A percentile compares a stretch with the other conserved stretches of the same genome.
Conservation (phyloP, 768 basidiomycete species). For the Tephrocybe rancida region DNA sequence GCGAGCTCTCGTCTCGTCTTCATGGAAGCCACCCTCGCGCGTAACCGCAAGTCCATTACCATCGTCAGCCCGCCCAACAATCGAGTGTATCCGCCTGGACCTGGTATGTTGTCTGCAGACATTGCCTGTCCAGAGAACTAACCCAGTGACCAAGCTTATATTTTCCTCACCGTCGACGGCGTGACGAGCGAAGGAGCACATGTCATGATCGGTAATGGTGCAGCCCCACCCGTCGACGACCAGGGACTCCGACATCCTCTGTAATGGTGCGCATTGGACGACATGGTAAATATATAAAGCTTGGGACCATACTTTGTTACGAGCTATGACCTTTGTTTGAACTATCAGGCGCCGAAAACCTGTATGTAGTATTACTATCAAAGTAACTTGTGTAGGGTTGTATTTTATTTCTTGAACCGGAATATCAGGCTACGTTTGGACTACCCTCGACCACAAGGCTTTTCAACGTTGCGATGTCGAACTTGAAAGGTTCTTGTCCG, state of each 20-base stretch:
- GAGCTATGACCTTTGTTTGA: too few relatives aligned
- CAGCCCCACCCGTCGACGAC: constrained; percentile 35
- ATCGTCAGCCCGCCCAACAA: constrained; percentile 37
- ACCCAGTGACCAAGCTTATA: constrained; percentile 22
- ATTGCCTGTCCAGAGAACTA: neutral
- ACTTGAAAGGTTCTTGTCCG: constrained; percentile 82
- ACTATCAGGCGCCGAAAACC: too few relatives aligned
- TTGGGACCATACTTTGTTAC: too few relatives aligned
- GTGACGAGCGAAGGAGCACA: constrained; percentile 38
- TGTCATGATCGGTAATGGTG: constrained; percentile 39
- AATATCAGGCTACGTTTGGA: constrained; percentile 53
- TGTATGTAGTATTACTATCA: too few relatives aligned
- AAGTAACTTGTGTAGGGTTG: too few relatives aligned
- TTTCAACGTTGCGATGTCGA: constrained; percentile 84
- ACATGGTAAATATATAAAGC: too few relatives aligned
- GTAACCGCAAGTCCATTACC: constrained; percentile 31
- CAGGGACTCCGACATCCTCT: constrained; percentile 25
- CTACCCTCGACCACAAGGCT: constrained; percentile 66
- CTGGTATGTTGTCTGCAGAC: constrained; percentile 26
- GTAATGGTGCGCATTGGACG: too few relatives aligned
- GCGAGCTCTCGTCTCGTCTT: constrained; percentile 40
- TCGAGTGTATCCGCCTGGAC: constrained; percentile 41
- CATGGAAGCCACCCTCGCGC: constrained; percentile 33
- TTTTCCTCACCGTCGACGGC: constrained; percentile 31
- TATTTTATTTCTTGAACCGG: constrained; percentile 32